Base-by-base conservation (phyloP, 129 eudicot species). In the Rutidosis leptorrhynchoides region DNA sequence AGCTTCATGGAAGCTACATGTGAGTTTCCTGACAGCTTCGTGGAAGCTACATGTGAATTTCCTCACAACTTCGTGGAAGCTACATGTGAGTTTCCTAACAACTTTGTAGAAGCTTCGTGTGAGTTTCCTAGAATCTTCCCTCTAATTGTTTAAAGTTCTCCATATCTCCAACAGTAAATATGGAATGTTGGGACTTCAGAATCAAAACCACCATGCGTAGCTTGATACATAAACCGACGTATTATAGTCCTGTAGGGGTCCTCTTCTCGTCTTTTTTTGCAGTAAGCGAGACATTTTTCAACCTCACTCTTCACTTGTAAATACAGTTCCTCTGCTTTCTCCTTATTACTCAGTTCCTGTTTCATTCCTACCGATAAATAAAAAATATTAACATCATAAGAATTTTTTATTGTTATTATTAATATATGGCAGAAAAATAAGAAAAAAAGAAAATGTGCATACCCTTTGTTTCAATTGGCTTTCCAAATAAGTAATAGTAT, bases 401-500 rank as follows among this genome's bases (percentile, higher is more conserved):
- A 29, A 3, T 7, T 0, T 3, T 7, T 3, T 29, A 3, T 29
- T n/a, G n/a, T n/a, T n/a, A n/a, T n/a, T n/a, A n/a, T n/a, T n/a
- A n/a, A n/a, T 29, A 29, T 3, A 29, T 2, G 33, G 33, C 33
- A 5, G 5, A 29, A 3, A 29, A 1, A 4, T 29, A 29, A 7
- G 33, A 29, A 29, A 29, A 29, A 1, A 3, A 4, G 14, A 30
- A 19, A 7, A 17, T 33, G 46, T 8, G 16, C 49, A 3, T 70
- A 81, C 90, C 95, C 77, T 74, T 53, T 58, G 87, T 83, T 48
- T 79, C 75, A 33, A 87, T 78, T 16, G 87, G 90, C 70, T 81
- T 83, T 46, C 90, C 85, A 27, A 87, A 83, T 26, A 55, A 67
- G 74, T 64, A 87, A 57, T 87, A 87, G 58, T 83, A 83, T 17